These are phyloP conservation scores for Leccinum obscurum DNA, from an alignment of 768 basidiomycete species.

Conservation along the genomic window DNA sequence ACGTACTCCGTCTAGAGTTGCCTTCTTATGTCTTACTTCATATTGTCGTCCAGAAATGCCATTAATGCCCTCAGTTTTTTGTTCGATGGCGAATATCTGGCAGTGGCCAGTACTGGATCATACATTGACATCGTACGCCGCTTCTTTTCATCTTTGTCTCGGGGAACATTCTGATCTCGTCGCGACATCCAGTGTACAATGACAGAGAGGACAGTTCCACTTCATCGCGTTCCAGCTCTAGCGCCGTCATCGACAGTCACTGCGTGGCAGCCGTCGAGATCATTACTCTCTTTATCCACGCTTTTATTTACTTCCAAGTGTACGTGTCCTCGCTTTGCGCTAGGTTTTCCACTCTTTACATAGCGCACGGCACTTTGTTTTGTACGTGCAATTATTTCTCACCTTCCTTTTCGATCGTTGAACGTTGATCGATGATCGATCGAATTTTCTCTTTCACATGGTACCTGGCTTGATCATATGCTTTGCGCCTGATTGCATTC, in stretches of 20 bases:
- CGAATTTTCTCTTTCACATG: no score
- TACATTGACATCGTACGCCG: slow-evolving; percentile 78
- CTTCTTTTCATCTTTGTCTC: not conserved
- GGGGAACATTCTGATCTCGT: not conserved
- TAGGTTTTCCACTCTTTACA: no score
- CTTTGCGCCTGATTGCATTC: no score
- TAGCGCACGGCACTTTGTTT: no score
- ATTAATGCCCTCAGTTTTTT: slow-evolving; percentile 80
- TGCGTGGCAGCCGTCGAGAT: slow-evolving; percentile 76
- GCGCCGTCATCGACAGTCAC: slow-evolving; percentile 73
- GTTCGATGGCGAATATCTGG: slow-evolving; percentile 80
- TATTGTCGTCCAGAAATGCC: slow-evolving; percentile 49
- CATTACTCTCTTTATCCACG: no score
- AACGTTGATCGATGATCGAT: no score
- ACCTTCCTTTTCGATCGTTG: no score
- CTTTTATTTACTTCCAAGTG: no score
- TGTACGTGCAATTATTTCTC: no score
- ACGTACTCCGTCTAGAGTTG: slow-evolving; percentile 29
- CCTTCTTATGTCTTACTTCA: not conserved
- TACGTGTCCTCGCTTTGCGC: no score
- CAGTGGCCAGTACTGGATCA: slow-evolving; percentile 66
- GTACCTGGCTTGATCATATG: no score
- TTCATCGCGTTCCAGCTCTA: slow-evolving; percentile 75
- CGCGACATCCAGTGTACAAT: slow-evolving; percentile 57
- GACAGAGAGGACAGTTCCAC: slow-evolving; percentile 71